Percentiles rank a stretch among this genome's conserved stretches.
Conservation (phyloP, 73 alveolate species). For the Paramecium sonneborni region DNA sequence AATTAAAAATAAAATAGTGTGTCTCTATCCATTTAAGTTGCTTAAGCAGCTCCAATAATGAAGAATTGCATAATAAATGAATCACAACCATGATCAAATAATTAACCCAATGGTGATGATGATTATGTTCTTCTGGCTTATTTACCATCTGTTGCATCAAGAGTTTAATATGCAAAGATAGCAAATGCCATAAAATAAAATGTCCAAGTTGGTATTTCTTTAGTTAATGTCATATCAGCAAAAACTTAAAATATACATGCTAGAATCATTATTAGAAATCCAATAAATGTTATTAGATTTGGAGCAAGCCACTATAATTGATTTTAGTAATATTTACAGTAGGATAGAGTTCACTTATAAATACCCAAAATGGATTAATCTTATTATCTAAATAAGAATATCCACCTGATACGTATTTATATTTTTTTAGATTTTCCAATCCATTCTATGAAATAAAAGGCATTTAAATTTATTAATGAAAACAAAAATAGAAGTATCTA, state of each 20-base stretch:
- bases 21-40: slow-evolving; percentile 46
- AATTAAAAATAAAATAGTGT: slow-evolving; percentile 41
- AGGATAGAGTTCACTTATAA: slow-evolving; percentile 80
- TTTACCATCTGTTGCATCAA: slow-evolving; percentile 97
- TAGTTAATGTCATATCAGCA: slow-evolving; percentile 82
- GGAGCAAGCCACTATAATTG: slow-evolving; percentile 80
- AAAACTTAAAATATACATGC: slow-evolving; percentile 71
- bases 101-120: slow-evolving; percentile 93
- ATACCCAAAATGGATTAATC: slow-evolving; percentile 93
- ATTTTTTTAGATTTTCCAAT: slow-evolving; percentile 82
- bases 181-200: slow-evolving; percentile 82
- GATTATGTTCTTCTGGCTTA: slow-evolving; percentile 93
- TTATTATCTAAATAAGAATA: slow-evolving; percentile 81
- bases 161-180: slow-evolving; percentile 87
- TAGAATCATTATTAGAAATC: slow-evolving; percentile 77
- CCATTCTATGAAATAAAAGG: slow-evolving; percentile 84
- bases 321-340: slow-evolving; percentile 46
- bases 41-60: slow-evolving; percentile 50
- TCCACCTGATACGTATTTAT: slow-evolving; percentile 88
- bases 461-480: slow-evolving; percentile 57
- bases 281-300: slow-evolving; percentile 88
- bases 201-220: slow-evolving; percentile 77
- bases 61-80: slow-evolving; percentile 59
- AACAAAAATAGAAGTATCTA: not conserved
- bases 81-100: slow-evolving; percentile 89